Percentiles rank a stretch among this genome's conserved stretches.
Conservation (phyloP, 495 filamentous ascomycete species). For the Penicillium cosmopolitanum region DNA sequence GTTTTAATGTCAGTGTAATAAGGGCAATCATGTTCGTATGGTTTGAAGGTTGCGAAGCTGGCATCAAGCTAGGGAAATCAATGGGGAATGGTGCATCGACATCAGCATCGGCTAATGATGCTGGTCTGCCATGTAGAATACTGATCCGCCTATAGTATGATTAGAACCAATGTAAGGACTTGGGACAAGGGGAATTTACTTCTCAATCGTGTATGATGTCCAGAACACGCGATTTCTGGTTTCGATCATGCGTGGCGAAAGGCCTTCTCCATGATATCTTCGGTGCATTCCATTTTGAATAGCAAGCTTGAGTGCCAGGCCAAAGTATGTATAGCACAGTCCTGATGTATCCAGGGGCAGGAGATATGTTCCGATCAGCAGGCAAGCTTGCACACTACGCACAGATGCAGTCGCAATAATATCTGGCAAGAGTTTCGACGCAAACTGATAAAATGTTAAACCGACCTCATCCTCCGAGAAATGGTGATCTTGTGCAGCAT, state of each 20-base stretch:
- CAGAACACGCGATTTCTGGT: constrained; percentile 55
- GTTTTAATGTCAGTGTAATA: constrained; percentile 50
- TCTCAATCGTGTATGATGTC: constrained; percentile 56
- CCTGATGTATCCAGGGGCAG: constrained; percentile 55
- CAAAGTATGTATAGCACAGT: constrained; percentile 55
- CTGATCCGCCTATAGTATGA: constrained; percentile 34
- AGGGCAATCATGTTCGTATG: constrained; percentile 51
- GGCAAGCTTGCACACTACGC: constrained; percentile 55
- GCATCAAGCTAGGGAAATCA: constrained; percentile 46
- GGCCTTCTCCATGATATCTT: constrained; percentile 49
- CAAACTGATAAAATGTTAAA: constrained; percentile 56
- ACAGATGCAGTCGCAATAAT: constrained; percentile 57
- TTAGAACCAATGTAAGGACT: constrained; percentile 28
- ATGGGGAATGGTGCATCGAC: constrained; percentile 52
- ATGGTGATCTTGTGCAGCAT: constrained; percentile 43
- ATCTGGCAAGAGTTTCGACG: constrained; percentile 53
- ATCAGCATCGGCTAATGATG: constrained; percentile 47
- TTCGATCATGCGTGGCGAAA: constrained; percentile 48
- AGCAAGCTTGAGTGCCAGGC: constrained; percentile 52
- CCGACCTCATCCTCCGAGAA: constrained; percentile 57
- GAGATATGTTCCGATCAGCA: constrained; percentile 54
- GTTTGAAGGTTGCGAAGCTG: constrained; percentile 41
- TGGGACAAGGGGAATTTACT: constrained; percentile 26
- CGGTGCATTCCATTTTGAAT: constrained; percentile 61
- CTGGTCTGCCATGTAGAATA: constrained; percentile 52